phyloP scores from a whole-genome alignment of 345 rosid genomes.

The Corymbia maculata region DNA sequence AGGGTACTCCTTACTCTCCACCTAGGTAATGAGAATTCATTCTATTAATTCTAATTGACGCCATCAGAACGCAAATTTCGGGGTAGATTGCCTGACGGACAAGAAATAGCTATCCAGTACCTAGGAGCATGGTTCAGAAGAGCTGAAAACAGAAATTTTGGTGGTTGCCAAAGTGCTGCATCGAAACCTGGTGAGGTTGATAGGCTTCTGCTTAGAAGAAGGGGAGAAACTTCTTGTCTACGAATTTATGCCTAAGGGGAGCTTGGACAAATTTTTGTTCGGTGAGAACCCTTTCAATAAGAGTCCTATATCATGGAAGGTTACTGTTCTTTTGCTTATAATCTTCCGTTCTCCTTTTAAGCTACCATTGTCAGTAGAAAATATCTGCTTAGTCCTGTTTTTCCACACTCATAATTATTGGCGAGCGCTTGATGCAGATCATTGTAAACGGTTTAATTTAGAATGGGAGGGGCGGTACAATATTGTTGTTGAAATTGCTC shows the following conservation, averaged over 20 bases:
- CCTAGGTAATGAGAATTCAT: not conserved
- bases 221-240: slow-evolving; percentile 31
- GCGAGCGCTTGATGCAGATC: too few relatives aligned
- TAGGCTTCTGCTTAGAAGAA: slow-evolving; percentile 29
- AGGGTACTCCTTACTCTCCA: not conserved
- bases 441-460: too few relatives aligned
- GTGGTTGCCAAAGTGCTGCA: slow-evolving; percentile 20
- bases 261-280: slow-evolving; percentile 24
- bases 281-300: slow-evolving; percentile 1
- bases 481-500: slow-evolving; percentile 7
- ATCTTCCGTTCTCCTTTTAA: too few relatives aligned
- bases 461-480: slow-evolving; percentile 3
- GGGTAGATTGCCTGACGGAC: slow-evolving; percentile 17
- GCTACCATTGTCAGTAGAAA: too few relatives aligned
- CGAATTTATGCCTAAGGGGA: slow-evolving; percentile 24
- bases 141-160: slow-evolving; percentile 25
- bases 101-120: slow-evolving; percentile 13
- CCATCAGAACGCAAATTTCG: not conserved
- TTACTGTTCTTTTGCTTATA: too few relatives aligned
- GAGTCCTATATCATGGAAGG: too few relatives aligned
- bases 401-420: too few relatives aligned
- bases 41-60: not conserved
- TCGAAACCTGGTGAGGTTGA: slow-evolving; percentile 28
- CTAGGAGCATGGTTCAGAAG: slow-evolving; percentile 14
- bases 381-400: too few relatives aligned